Percentiles rank a stretch among this genome's conserved stretches.
These are phyloP conservation scores for Cordyceps javanica DNA, from an alignment of 2,329 filamentous ascomycete species.

Conservation along the genomic window DNA sequence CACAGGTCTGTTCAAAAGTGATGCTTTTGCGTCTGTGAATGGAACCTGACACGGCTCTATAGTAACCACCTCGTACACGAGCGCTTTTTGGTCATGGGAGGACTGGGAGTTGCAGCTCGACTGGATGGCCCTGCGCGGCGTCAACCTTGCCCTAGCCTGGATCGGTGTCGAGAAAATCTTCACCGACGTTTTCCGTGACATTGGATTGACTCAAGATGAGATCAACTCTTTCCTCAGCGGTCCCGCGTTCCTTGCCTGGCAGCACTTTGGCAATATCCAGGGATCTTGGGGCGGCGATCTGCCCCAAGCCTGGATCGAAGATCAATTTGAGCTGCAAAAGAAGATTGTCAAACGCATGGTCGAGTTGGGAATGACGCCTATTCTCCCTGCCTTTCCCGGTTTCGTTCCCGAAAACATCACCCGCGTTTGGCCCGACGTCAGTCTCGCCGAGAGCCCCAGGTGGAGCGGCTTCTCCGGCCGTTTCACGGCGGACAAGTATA, in stretches of 20 bases:
- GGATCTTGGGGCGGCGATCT: conserved; percentile 41
- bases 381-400: conserved; percentile 44
- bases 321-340: conserved; percentile 41
- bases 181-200: conserved; percentile 39
- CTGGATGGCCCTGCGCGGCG: conserved; percentile 45
- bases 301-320: conserved; percentile 39
- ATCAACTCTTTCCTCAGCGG: conserved; percentile 42
- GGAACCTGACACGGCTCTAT: neutral
- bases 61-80: conserved; percentile 47
- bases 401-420: conserved; percentile 39
- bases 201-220: conserved; percentile 37
- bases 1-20: conserved; percentile 31
- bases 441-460: conserved; percentile 34
- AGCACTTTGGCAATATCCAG: conserved; percentile 48
- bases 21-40: neutral
- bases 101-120: conserved; percentile 48
- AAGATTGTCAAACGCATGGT: conserved; percentile 44
- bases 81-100: conserved; percentile 45
- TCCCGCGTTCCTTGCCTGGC: conserved; percentile 47
- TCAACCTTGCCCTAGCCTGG: conserved; percentile 47
- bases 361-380: conserved; percentile 46
- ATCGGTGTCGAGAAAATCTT: conserved; percentile 45
- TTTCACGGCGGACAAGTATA: conserved; percentile 41
- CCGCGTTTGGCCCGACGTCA: conserved; percentile 35
- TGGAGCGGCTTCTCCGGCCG: conserved; percentile 36